phyloP scores from a whole-genome alignment of 495 filamentous ascomycete species.

The Xylaria castorea region DNA sequence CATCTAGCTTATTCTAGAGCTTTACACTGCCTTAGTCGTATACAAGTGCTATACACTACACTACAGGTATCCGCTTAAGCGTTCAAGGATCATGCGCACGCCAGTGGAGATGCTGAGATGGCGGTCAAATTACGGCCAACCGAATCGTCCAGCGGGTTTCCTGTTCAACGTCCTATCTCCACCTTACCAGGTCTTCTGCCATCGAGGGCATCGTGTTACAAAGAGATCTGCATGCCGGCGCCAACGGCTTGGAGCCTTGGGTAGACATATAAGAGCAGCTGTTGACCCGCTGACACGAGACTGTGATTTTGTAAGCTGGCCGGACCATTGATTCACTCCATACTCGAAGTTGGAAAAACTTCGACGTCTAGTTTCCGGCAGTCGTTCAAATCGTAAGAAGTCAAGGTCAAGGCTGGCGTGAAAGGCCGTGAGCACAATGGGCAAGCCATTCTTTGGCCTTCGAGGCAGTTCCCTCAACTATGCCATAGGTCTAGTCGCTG shows the following conservation, averaged over 20 bases:
- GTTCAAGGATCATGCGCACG: conserved; percentile 20
- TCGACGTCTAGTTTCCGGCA: not conserved
- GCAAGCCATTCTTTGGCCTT: conserved; percentile 66
- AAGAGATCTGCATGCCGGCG: conserved; percentile 7
- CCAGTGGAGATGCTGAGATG: conserved; percentile 21
- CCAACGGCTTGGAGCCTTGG: not conserved
- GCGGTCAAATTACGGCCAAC: conserved; percentile 18
- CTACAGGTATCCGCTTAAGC: conserved; percentile 15
- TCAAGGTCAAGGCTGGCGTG: not conserved
- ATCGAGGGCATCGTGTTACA: conserved; percentile 10
- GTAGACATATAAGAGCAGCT: conserved; percentile 17
- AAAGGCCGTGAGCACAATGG: conserved; percentile 37
- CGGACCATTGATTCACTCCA: not conserved
- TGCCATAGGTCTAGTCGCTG: conserved; percentile 71
- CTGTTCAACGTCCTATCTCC: conserved; percentile 8
- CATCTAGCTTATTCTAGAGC: not conserved
- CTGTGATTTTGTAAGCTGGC: not conserved
- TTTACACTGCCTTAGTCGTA: not conserved
- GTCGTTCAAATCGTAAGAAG: not conserved
- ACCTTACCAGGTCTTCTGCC: not conserved
- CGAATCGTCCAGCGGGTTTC: conserved; percentile 19
- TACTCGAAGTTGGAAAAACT: not conserved
- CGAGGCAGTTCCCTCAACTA: conserved; percentile 69
- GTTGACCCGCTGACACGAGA: conserved; percentile 5
- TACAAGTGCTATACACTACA: not conserved